Percentiles rank a stretch among this genome's conserved stretches.
These are phyloP conservation scores for Draba incana DNA, from an alignment of 345 rosid genomes.

Conservation along the genomic window DNA sequence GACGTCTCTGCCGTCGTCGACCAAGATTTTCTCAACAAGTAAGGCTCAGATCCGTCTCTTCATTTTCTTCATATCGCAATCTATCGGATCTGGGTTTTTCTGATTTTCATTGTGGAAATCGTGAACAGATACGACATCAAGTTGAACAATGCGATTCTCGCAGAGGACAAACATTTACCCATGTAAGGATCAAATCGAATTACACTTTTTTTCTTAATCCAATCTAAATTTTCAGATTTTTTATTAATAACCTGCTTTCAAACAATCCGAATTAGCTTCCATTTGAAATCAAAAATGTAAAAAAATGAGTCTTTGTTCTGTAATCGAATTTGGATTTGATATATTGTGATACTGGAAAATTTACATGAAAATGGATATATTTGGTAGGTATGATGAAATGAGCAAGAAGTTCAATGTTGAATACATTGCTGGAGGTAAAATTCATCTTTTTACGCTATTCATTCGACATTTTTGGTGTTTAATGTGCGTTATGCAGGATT, in stretches of 20 bases:
- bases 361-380: neutral
- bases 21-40: conserved; percentile 79
- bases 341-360: neutral
- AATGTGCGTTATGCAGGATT: conserved; percentile 5
- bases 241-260: no score
- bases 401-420: conserved; percentile 38
- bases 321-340: no score
- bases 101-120: neutral
- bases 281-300: no score
- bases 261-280: no score
- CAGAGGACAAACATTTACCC: conserved; percentile 90
- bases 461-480: neutral
- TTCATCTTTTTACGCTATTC: neutral
- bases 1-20: conserved; percentile 96
- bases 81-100: neutral
- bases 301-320: no score
- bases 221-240: no score
- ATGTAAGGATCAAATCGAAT: conserved; percentile 54
- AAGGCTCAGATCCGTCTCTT: conserved; percentile 32
- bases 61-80: no score
- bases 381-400: conserved; percentile 46
- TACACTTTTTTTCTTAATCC: no score
- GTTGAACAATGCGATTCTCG: conserved; percentile 91
- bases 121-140: conserved; percentile 73
- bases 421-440: conserved; percentile 49